Conservation (phyloP, 331 rosid species). For the Telfairia occidentalis region DNA sequence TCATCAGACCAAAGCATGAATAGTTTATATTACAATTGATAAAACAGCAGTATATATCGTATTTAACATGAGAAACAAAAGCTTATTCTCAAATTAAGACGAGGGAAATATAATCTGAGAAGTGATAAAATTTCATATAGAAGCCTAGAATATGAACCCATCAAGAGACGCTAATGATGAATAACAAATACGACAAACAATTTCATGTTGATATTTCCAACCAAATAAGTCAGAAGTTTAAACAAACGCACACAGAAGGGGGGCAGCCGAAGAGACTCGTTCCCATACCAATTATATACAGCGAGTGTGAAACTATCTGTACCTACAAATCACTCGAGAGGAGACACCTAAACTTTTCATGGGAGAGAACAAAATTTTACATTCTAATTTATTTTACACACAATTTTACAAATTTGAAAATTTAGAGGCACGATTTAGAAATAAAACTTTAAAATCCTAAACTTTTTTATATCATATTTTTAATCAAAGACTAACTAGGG, state of each 20-base stretch:
- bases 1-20: neutral
- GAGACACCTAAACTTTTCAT: neutral
- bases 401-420: too few relatives aligned
- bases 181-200: too few relatives aligned
- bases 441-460: too few relatives aligned
- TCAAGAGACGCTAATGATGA: too few relatives aligned
- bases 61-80: neutral
- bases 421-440: too few relatives aligned
- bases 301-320: neutral
- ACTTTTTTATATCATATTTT: too few relatives aligned
- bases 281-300: neutral
- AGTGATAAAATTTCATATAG: neutral
- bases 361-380: too few relatives aligned
- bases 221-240: neutral
- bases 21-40: neutral
- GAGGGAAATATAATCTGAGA: neutral
- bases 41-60: neutral
- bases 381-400: too few relatives aligned
- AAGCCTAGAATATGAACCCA: too few relatives aligned
- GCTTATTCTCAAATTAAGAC: neutral
- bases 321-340: neutral
- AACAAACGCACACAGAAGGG: neutral
- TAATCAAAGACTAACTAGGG: too few relatives aligned
- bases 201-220: neutral
- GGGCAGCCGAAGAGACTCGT: neutral